Evolutionary conservation across 768 basidiomycete genomes (phyloP), one percentile per base, ranked within the genome.

Genomic region (Suillus luteus): DNA sequence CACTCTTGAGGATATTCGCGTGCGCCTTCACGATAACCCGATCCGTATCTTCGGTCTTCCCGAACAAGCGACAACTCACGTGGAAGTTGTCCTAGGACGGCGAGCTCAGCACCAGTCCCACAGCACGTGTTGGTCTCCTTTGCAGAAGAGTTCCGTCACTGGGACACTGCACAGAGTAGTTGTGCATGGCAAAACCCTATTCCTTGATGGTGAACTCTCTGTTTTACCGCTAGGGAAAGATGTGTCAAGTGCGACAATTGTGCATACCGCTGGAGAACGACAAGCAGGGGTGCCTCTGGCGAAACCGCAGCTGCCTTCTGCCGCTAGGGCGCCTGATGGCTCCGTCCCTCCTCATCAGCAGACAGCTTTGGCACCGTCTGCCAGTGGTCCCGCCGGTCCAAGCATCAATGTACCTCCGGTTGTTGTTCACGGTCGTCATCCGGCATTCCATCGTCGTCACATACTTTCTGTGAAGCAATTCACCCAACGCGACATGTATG

Each of bases 381-480:
- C 65, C 14, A 38, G 54, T 22, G 43, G 48, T 12, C 19, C 38
- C 14, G 43, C 35, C 11, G 38, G 38, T 40, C 5, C 55, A 55
- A 24, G 61, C 49, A 12, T 51, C 66, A 46, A 58, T 70, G 37
- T 52, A 22, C 59, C 55, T 19, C 44, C 74, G 8, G 64, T 58
- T 57, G 37, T 74, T 49, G 52, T 62, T 6, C 74, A 77, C 17
- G 64, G 44, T 19, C 86, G 86, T 60, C 91, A 95, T 69, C 92
- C 93, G 0, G 86, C 93, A 3, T 99, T 96, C 89, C 88, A 95
- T 69, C 89, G 93, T 62, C 88, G 93, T 44, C 94, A 98, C 74
- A 94, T 99, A 64, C 86, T 99, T 19, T 88, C 93, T 0, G 95
- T 99, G 65, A 97, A 95, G 73, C 95, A 99, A 67, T 95, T 98